phyloP scores from a whole-genome alignment of 1,139 yeast species.

The Chernovozyma aurita region DNA sequence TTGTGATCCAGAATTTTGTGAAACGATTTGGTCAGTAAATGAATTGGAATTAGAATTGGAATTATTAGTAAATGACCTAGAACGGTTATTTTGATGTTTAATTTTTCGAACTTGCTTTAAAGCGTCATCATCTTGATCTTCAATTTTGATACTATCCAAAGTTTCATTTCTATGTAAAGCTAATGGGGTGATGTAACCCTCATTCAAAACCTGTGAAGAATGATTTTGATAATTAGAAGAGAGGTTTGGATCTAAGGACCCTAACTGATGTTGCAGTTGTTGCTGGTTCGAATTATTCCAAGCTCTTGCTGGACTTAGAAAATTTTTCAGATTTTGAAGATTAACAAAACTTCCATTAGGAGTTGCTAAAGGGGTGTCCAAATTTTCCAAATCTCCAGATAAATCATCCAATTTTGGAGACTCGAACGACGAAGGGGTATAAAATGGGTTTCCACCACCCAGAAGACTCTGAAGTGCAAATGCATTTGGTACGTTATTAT shows the following conservation, averaged over 20 bases:
- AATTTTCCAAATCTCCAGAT: slow-evolving; percentile 24
- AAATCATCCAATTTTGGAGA: slow-evolving; percentile 34
- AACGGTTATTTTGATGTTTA: slow-evolving; percentile 12
- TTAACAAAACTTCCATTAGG: slow-evolving; percentile 14
- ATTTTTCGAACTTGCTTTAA: slow-evolving; percentile 39
- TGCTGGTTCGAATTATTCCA: slow-evolving; percentile 3
- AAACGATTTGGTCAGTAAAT: background rate
- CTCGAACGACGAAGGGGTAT: slow-evolving; percentile 38
- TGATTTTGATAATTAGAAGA: slow-evolving; percentile 6
- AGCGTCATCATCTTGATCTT: slow-evolving; percentile 44
- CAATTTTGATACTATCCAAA: slow-evolving; percentile 32
- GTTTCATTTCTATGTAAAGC: slow-evolving; percentile 19
- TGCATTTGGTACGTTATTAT: slow-evolving; percentile 1
- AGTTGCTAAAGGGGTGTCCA: slow-evolving; percentile 32
- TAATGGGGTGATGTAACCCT: slow-evolving; percentile 10
- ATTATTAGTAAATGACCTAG: background rate
- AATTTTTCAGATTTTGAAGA: slow-evolving; percentile 7
- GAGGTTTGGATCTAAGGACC: slow-evolving; percentile 4
- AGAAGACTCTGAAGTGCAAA: slow-evolving; percentile 12
- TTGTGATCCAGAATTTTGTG: background rate
- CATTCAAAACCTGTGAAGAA: slow-evolving; percentile 2
- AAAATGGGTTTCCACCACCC: slow-evolving; percentile 34
- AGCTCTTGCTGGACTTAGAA: slow-evolving; percentile 7
- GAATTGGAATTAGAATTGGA: background rate
- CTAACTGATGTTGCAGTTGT: slow-evolving; percentile 4